Evolutionary conservation across 805 yeast genomes (phyloP), one percentile per base, ranked within the genome.

Genomic region (Suhomyces pyralidae): DNA sequence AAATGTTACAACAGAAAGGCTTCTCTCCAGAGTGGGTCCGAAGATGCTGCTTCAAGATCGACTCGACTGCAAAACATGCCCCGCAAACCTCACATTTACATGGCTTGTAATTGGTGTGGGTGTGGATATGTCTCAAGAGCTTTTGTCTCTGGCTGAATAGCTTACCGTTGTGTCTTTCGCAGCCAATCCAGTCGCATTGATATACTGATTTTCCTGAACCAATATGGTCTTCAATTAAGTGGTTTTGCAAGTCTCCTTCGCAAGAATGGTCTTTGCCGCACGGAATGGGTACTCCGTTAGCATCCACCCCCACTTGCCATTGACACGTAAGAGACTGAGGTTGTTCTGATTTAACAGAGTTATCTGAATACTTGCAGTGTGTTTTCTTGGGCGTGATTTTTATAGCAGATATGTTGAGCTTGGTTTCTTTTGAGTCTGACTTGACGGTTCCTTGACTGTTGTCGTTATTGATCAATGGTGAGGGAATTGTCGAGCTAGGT

Each of bases 1-100:
- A 93, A 1, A 74, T 64, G 24, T 78, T 73, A 67, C 99, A 93
- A 50, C 67, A 68, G 66, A 79, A 91, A 1, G 98, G 98, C 62
- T 84, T 88, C 61, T 91, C 97, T 2, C 97, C 97, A 1, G 93
- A 83, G 66, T 93, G 98, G 2, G 82, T 84, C 49, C 97, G 75
- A 73, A 80, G 68, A 68, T 94, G 99, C 68, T 90, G 97, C 43
- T 79, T 78, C 44, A 94, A 74, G 79, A 87, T 86, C 30, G 86
- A 74, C 48, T 87, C 89, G 43, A 88, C 89, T 5, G 96, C 88
- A 68, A 93, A 91, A 10, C 76, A 66, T 51, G 85, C 83, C 2
- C 82, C 78, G 66, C 99, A 94, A 0, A 78, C 64, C 0, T 71
- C 62, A 69, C 99, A 94, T 53, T 76, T 74, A 66, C 80, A 87